Evolutionary conservation across 140 eudicot genomes (phyloP).

Genomic region (Anethum foeniculum): DNA sequence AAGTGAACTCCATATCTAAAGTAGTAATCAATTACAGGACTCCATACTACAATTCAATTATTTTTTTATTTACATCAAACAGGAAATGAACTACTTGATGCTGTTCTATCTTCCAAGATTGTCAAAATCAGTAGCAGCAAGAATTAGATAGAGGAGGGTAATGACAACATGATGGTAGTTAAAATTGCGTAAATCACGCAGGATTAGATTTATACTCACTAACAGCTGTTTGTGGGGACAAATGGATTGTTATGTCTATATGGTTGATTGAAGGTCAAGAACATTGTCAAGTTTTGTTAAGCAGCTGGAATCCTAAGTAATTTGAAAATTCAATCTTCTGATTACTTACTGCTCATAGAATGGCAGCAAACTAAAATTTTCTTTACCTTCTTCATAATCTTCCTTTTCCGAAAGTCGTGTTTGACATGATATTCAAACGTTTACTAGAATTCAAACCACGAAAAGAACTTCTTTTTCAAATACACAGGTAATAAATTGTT

Average conservation of each 20-base stretch:
- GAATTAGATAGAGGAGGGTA: slow-evolving; percentile 27
- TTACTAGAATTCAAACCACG: not conserved
- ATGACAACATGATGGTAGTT: slow-evolving; percentile 24
- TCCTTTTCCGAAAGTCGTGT: not conserved
- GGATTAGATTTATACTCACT: slow-evolving; percentile 31
- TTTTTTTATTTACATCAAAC: not conserved
- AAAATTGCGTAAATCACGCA: slow-evolving; percentile 30
- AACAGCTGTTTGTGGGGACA: slow-evolving; percentile 86
- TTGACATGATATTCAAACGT: not conserved
- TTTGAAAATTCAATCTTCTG: not conserved
- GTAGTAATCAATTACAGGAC: slow-evolving; percentile 1
- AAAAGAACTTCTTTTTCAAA: not conserved
- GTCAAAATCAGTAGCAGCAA: slow-evolving; percentile 41
- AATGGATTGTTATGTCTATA: slow-evolving; percentile 9
- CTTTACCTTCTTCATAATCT: not conserved
- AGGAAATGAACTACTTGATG: slow-evolving; percentile 8
- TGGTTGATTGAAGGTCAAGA: slow-evolving; percentile 7
- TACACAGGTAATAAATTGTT: not conserved
- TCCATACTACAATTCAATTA: not conserved
- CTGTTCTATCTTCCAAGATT: slow-evolving; percentile 25
- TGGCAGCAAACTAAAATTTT: not conserved
- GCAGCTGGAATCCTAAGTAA: slow-evolving; percentile 16
- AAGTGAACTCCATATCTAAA: not conserved
- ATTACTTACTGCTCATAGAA: not conserved
- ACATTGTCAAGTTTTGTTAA: not conserved